These are phyloP conservation scores for Pseudodiploospora longispora DNA, from an alignment of 2,329 filamentous ascomycete species.

Conservation along the genomic window DNA sequence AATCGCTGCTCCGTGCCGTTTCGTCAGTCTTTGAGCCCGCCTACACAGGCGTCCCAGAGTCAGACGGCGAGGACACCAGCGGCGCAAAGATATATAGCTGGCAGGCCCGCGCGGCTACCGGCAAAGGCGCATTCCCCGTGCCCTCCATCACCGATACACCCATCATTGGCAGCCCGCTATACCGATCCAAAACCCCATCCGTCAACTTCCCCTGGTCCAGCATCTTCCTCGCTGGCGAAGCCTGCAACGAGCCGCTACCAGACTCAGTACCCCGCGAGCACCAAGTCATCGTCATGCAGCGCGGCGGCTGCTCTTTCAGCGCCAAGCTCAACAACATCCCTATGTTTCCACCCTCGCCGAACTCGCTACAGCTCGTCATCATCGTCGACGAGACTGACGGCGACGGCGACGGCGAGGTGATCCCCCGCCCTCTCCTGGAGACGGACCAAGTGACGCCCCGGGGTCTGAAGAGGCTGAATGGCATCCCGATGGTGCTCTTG, in stretches of 20 bases:
- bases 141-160: constrained; percentile 55
- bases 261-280: constrained; percentile 46
- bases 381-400: constrained; percentile 47
- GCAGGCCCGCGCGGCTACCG: constrained; percentile 46
- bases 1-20: constrained; percentile 38
- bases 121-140: constrained; percentile 58
- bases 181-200: constrained; percentile 27
- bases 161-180: constrained; percentile 32
- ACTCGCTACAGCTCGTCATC: constrained; percentile 70
- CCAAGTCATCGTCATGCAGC: constrained; percentile 72
- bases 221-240: constrained; percentile 62
- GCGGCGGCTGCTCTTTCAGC: constrained; percentile 78
- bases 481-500: constrained; percentile 78
- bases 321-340: constrained; percentile 82
- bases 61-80: constrained; percentile 19
- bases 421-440: constrained; percentile 63
- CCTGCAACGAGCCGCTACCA: constrained; percentile 53
- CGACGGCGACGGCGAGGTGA: constrained; percentile 22
- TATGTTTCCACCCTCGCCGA: constrained; percentile 53
- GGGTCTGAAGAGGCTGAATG: constrained; percentile 61
- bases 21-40: constrained; percentile 35
- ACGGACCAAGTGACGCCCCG: constrained; percentile 61
- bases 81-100: constrained; percentile 37
- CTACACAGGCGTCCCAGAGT: constrained; percentile 20
- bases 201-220: constrained; percentile 56